These are phyloP conservation scores for Mortierella sp. DNA, from an alignment of 371 early-diverging fungal genomes.

Conservation along the genomic window DNA sequence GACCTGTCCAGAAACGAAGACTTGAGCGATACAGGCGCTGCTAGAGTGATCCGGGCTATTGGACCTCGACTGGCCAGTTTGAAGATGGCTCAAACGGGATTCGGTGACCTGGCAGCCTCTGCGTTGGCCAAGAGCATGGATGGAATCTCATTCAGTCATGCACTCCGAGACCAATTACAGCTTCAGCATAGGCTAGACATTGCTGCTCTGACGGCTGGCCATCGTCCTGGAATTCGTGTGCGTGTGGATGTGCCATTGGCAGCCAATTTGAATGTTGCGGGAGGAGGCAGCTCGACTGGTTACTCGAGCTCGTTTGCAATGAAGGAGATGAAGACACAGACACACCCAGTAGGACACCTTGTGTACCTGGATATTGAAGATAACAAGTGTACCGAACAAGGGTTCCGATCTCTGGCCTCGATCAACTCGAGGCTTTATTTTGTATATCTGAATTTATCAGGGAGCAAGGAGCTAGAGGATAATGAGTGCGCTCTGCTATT, in stretches of 20 bases:
- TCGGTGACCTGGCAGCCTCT: slow-evolving; percentile 36
- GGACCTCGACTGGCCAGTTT: slow-evolving; percentile 37
- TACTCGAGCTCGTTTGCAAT: slow-evolving; percentile 2
- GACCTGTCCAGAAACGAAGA: slow-evolving; percentile 42
- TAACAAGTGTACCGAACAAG: slow-evolving; percentile 36
- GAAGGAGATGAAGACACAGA: slow-evolving; percentile 11
- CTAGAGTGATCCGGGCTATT: slow-evolving; percentile 37
- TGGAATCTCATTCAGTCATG: slow-evolving; percentile 30
- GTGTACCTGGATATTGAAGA: slow-evolving; percentile 46
- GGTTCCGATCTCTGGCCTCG: slow-evolving; percentile 28
- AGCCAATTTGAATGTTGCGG: too few relatives aligned
- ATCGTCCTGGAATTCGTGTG: slow-evolving; percentile 34
- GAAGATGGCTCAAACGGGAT: slow-evolving; percentile 48
- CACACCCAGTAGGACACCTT: slow-evolving; percentile 21
- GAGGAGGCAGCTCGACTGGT: background rate
- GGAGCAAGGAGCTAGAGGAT: slow-evolving; percentile 29
- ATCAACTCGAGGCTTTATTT: slow-evolving; percentile 29
- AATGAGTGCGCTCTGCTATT: slow-evolving; percentile 32
- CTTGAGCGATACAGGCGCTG: slow-evolving; percentile 31
- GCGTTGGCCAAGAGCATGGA: slow-evolving; percentile 48
- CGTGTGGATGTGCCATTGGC: background rate
- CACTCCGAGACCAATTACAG: slow-evolving; percentile 28
- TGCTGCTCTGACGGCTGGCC: slow-evolving; percentile 32
- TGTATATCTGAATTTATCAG: slow-evolving; percentile 34
- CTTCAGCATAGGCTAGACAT: slow-evolving; percentile 41